These are phyloP conservation scores for Capsaspora owczarzaki DNA, from an alignment of 78 protist genomes.

Conservation along the genomic window DNA sequence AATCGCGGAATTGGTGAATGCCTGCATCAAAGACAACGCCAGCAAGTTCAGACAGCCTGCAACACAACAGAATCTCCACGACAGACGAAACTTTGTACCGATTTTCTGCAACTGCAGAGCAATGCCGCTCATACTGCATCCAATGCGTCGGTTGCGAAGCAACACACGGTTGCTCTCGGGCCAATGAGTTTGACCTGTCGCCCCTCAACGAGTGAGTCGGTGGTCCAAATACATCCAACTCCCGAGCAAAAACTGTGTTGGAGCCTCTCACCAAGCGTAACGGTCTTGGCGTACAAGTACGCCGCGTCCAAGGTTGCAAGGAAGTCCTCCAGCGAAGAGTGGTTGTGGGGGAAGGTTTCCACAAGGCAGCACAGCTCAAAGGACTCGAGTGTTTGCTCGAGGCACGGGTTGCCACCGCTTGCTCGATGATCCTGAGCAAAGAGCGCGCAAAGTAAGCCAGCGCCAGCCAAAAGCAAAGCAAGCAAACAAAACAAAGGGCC, in stretches of 20 bases:
- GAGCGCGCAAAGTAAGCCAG: too few species aligned
- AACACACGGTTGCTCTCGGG: slow-evolving; percentile 66
- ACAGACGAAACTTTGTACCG: neutral
- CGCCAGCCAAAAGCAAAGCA: too few species aligned
- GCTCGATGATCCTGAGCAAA: slow-evolving; percentile 56
- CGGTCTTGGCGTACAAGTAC: slow-evolving; percentile 78
- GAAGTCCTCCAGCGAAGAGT: slow-evolving; percentile 51
- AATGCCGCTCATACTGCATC: slow-evolving; percentile 78
- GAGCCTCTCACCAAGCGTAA: slow-evolving; percentile 60
- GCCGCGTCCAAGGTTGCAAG: slow-evolving; percentile 57
- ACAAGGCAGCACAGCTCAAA: slow-evolving; percentile 81
- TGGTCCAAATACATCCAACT: too few species aligned
- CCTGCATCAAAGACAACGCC: neutral
- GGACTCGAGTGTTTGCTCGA: slow-evolving; percentile 82
- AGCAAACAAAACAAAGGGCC: too few species aligned
- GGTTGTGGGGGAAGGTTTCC: slow-evolving; percentile 77
- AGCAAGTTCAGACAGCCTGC: neutral
- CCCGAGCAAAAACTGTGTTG: too few species aligned
- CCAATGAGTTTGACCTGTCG: slow-evolving; percentile 63
- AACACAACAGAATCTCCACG: neutral
- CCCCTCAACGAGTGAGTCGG: too few species aligned
- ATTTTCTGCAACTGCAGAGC: slow-evolving; percentile 19
- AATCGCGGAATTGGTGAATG: slow-evolving; percentile 38
- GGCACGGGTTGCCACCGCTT: slow-evolving; percentile 80
- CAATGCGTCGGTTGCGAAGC: slow-evolving; percentile 74